A percentile compares a stretch with the other conserved stretches of the same genome.
Conservation (phyloP, 2,329 filamentous ascomycete species). For the Tolypocladium tundrense region DNA sequence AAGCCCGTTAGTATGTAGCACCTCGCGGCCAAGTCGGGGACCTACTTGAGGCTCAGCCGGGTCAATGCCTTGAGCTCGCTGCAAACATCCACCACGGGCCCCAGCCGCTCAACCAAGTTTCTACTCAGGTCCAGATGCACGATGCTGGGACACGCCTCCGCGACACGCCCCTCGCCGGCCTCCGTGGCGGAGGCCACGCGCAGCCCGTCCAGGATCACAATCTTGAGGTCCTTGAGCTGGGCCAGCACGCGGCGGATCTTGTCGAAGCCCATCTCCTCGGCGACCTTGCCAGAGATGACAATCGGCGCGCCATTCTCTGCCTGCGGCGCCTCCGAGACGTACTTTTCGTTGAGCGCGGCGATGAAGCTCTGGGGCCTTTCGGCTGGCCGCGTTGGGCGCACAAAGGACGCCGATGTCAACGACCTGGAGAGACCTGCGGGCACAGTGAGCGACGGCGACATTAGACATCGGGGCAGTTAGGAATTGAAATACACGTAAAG, state of each 20-base stretch:
- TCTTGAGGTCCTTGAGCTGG: slow-evolving; percentile 63
- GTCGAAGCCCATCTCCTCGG: slow-evolving; percentile 90
- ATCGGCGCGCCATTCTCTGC: slow-evolving; percentile 41
- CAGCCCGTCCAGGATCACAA: slow-evolving; percentile 73
- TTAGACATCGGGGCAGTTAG: background rate
- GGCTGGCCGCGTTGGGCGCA: slow-evolving; percentile 63
- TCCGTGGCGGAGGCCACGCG: slow-evolving; percentile 38
- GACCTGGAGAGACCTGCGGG: slow-evolving; percentile 47
- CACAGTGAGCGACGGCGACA: background rate
- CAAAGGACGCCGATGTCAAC: slow-evolving; percentile 72
- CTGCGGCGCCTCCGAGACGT: slow-evolving; percentile 48
- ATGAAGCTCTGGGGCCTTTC: slow-evolving; percentile 66
- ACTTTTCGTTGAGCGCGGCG: slow-evolving; percentile 73
- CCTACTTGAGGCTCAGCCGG: slow-evolving; percentile 62
- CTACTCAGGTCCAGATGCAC: slow-evolving; percentile 75
- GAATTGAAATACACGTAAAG: slow-evolving; percentile 56
- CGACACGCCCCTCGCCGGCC: slow-evolving; percentile 27
- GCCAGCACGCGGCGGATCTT: slow-evolving; percentile 78
- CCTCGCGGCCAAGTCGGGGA: background rate
- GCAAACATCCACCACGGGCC: slow-evolving; percentile 61
- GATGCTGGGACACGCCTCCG: slow-evolving; percentile 52
- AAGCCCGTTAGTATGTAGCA: background rate
- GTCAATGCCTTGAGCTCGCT: slow-evolving; percentile 55
- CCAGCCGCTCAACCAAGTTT: slow-evolving; percentile 64
- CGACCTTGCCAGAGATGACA: slow-evolving; percentile 67